Percentiles rank a stretch among this genome's conserved stretches.
Conservation (phyloP, 2,329 filamentous ascomycete genomes). For the Zymoseptoria pseudotritici region DNA sequence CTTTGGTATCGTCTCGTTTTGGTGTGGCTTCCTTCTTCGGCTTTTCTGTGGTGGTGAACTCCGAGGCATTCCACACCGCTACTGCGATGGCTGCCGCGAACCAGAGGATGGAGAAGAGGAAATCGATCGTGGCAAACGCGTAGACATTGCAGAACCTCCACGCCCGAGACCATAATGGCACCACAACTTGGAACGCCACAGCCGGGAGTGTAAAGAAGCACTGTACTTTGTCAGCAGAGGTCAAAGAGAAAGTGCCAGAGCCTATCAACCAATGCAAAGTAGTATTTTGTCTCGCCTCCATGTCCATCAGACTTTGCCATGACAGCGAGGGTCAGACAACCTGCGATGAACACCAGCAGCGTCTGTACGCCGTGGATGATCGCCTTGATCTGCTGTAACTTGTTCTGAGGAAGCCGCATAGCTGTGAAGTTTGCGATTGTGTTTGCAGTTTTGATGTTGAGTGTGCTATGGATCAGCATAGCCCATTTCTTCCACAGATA, state of each 20-base stretch:
- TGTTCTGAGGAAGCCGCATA: constrained; percentile 40
- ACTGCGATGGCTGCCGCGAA: constrained; percentile 52
- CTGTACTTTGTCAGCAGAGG: constrained; percentile 29
- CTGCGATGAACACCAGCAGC: constrained; percentile 51
- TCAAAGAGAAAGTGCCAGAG: neutral
- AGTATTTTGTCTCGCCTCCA: constrained; percentile 50
- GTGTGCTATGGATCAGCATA: neutral
- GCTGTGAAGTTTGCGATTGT: neutral
- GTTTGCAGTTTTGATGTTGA: neutral
- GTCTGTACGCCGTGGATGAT: constrained; percentile 48
- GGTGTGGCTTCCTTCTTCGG: constrained; percentile 18
- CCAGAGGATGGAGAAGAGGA: constrained; percentile 50
- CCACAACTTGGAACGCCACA: constrained; percentile 52
- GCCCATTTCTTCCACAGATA: neutral
- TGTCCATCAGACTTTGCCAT: constrained; percentile 48
- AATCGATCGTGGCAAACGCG: constrained; percentile 50
- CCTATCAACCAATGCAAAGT: constrained; percentile 46
- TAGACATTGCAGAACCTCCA: constrained; percentile 53
- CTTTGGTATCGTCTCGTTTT: constrained; percentile 5
- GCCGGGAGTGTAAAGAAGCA: constrained; percentile 54
- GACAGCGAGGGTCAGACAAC: constrained; percentile 51
- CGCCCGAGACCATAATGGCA: constrained; percentile 54
- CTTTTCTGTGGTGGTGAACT: constrained; percentile 44
- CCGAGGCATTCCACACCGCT: constrained; percentile 49
- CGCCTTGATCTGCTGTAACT: constrained; percentile 50